Percentiles rank a stretch among this genome's conserved stretches.
phyloP scores from a whole-genome alignment of 1,139 yeast species.

The Torulaspora pretoriensis region DNA sequence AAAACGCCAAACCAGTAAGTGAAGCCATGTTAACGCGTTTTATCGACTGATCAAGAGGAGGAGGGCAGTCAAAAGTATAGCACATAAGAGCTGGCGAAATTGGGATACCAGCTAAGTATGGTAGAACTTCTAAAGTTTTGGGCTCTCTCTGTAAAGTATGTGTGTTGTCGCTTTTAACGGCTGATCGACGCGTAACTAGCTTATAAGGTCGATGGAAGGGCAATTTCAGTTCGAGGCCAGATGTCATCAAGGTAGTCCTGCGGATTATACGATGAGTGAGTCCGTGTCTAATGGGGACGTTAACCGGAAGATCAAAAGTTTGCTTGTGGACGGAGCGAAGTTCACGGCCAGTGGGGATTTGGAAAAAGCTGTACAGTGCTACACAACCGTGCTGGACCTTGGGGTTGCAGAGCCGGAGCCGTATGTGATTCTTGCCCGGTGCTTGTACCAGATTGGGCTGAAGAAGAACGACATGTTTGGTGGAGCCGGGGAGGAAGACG shows the following conservation, averaged over 20 bases:
- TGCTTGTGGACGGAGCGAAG: slow-evolving; percentile 57
- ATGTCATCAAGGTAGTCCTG: too few species aligned
- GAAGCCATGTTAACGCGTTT: too few species aligned
- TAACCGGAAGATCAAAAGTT: slow-evolving; percentile 40
- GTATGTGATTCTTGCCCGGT: slow-evolving; percentile 79
- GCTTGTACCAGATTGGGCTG: slow-evolving; percentile 75
- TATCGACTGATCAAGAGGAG: too few species aligned
- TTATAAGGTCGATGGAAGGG: too few species aligned
- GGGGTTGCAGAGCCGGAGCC: slow-evolving; percentile 51
- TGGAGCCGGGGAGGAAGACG: slow-evolving; percentile 36
- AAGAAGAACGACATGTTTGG: slow-evolving; percentile 79
- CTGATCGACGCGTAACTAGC: too few species aligned
- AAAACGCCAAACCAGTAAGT: neutral
- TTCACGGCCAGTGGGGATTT: slow-evolving; percentile 59
- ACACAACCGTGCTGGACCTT: slow-evolving; percentile 69
- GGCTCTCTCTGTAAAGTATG: too few species aligned
- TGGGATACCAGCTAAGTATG: too few species aligned
- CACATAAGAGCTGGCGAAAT: too few species aligned
- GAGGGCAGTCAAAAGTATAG: too few species aligned
- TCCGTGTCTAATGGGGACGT: neutral
- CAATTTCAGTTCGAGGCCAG: too few species aligned
- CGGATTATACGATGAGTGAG: neutral
- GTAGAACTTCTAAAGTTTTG: too few species aligned
- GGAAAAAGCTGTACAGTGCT: slow-evolving; percentile 64
- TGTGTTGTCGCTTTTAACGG: too few species aligned